These are phyloP conservation scores for Straminergon stramineum DNA, from an alignment of 225 moss, liverwort and hornwort species.

Conservation along the genomic window DNA sequence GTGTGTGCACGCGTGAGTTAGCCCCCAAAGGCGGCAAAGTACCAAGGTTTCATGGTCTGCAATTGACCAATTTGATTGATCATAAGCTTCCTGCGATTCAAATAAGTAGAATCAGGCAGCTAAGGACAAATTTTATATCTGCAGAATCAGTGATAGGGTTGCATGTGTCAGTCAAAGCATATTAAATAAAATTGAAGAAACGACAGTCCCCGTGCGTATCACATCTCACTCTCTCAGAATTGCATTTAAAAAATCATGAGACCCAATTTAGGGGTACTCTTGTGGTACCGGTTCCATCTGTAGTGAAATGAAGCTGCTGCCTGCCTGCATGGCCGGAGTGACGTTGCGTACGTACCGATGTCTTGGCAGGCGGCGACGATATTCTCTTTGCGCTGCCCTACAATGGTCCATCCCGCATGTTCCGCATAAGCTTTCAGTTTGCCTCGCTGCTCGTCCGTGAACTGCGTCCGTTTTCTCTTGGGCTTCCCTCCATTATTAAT, in stretches of 20 bases:
- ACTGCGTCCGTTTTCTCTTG: constrained; percentile 44
- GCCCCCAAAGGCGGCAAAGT: not conserved
- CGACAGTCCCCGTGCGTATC: not conserved
- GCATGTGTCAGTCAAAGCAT: not conserved
- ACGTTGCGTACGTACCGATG: constrained; percentile 11
- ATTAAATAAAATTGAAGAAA: not conserved
- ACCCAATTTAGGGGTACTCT: not conserved
- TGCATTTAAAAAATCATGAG: not conserved
- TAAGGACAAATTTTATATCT: no score
- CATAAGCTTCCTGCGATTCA: not conserved
- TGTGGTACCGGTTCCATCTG: not conserved
- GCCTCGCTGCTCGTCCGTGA: constrained; percentile 33
- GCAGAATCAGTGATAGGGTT: not conserved
- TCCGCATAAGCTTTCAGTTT: constrained; percentile 44
- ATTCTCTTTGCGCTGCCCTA: constrained; percentile 48
- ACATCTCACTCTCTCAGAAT: not conserved
- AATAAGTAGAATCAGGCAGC: not conserved
- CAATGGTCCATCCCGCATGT: constrained; percentile 47
- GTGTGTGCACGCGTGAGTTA: no score
- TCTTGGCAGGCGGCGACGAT: constrained; percentile 40
- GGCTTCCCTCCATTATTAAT: not conserved
- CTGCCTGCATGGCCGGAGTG: not conserved
- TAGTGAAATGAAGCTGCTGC: not conserved
- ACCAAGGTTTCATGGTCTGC: not conserved
- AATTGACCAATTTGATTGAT: not conserved